Base-by-base conservation (phyloP, 176 grass and related monocot genomes). In the Zizania latifolia region DNA sequence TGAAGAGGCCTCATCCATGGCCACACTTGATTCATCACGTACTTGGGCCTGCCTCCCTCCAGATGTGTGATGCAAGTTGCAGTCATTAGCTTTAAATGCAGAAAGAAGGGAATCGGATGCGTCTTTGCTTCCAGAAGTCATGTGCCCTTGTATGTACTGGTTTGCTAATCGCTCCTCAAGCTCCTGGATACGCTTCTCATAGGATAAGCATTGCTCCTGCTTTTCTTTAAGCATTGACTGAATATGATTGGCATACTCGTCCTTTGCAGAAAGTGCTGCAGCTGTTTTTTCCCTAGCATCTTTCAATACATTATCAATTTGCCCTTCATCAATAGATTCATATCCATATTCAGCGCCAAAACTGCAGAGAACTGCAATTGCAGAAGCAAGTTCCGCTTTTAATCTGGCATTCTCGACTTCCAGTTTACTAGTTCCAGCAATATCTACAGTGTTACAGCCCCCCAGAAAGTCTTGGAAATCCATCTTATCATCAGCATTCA, bases 381-480 rank as follows among this genome's bases (percentile, higher is more conserved):
- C 89, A 46, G 89, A 94, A 84, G 96, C 96, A 86, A 99, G 92
- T 28, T 95, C 92, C 27, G 92, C 92, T 79, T 95, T 99, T 76
- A 99, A 88, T 68, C 68, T 92, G 51, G 87, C 92, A 50, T 99
- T 99, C 60, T 99, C 96, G 50, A 99, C 89, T 89, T 99, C 96
- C 41, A 99, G 43, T 66, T 84, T 94, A 74, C 96, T 88, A 31
- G 92, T 99, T 67, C 96, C 96, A 79, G 88, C 78, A 78, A 97
- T 93, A 72, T 85, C 87, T 14, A 94, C 87, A 40, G 79, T 73
- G 46, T 94, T 89, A 46, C 79, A 90, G 62, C 38, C 68, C 44
- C 80, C 85, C 2, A 92, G 79, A 80, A 92, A 73, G 78, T 88
- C 85, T 77, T 85, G 85, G 21, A 90, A 81, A 34, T 90, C 82